Base-by-base conservation (phyloP, 768 basidiomycete genomes). In the Termitomyces sp. region DNA sequence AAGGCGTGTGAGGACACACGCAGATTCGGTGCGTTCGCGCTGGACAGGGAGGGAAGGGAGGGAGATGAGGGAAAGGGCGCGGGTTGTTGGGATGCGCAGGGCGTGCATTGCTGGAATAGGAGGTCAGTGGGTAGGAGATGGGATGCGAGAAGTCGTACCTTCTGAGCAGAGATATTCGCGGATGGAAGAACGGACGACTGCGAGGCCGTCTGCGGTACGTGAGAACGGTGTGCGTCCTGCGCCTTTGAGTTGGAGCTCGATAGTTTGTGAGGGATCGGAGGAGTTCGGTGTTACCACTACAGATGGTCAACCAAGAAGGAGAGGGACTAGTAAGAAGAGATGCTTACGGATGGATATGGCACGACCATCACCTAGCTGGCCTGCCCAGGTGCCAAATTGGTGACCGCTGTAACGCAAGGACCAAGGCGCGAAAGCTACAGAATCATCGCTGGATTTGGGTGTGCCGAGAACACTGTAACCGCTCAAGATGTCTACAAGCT, bases 231-330 rank as follows among this genome's bases (percentile, higher is more conserved):
- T 98, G 11, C 97, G 79, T 0, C 97, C 97, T 0, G 87, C 83
- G 1, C 97, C 97, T 68, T 98, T 99, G 62, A 99, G 81, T 69
- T 98, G 97, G 9, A 99, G 77, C 65, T 99, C 97, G 64, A 86
- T 89, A 0, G 74, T 73, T 5, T 76, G 64, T 17, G 80, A 73
- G 2, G 80, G 77, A 45, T 83, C 75, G 7, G 72, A 67, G 0
- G 86, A 85, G 57, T 90, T 85, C 0, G 88, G 84, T 0, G 91
- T 92, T n/a, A 85, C 85, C 55, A 91, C 91, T 92, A 58, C 5
- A 45, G 26, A 23, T 38, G 49, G 48, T 53, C 23, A 59, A 46
- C 35, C n/a, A 38, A 14, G 51, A 15, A 23, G 11, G 42, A 57
- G 26, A 8, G 26, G 56, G 44, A n/a, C 14, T 46, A 17, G 50